Conservation (phyloP, 768 basidiomycete genomes). For the Fibroporia radiculosa region DNA sequence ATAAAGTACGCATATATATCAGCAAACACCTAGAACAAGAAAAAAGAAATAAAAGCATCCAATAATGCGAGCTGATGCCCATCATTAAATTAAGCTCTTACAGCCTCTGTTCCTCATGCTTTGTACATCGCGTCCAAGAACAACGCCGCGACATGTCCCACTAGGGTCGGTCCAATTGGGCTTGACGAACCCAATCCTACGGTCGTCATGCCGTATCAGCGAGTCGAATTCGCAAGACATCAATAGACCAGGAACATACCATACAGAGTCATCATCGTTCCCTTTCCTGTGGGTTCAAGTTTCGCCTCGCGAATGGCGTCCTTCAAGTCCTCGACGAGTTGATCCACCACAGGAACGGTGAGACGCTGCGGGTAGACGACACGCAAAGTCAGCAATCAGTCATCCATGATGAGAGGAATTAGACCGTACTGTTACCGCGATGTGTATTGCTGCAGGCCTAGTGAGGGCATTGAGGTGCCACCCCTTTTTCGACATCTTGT, state of each 20-base stretch:
- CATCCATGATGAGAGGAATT: neutral
- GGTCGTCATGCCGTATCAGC: neutral
- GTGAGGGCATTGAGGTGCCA: constrained; percentile 90
- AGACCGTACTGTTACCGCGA: constrained; percentile 79
- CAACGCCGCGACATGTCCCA: constrained; percentile 66
- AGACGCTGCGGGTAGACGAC: constrained; percentile 45
- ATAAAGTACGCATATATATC: neutral
- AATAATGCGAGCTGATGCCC: too few relatives aligned
- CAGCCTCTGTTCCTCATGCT: constrained; percentile 36
- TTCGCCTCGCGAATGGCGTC: constrained; percentile 70
- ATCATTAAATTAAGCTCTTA: too few relatives aligned
- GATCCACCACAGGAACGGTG: constrained; percentile 69
- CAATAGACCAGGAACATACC: constrained; percentile 41
- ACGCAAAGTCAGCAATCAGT: neutral
- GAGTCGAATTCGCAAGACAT: neutral
- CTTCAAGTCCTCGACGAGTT: constrained; percentile 79
- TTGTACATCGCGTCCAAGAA: constrained; percentile 82
- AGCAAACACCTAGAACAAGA: neutral
- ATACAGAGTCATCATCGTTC: constrained; percentile 87
- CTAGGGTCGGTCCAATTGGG: constrained; percentile 73
- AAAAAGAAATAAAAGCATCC: too few relatives aligned
- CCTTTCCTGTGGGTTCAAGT: constrained; percentile 54
- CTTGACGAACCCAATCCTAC: constrained; percentile 78
- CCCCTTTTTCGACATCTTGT: constrained; percentile 75
- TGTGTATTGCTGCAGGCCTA: constrained; percentile 79